Base-by-base conservation (phyloP, 2,329 filamentous ascomycete genomes). In the Amauroascus niger region DNA sequence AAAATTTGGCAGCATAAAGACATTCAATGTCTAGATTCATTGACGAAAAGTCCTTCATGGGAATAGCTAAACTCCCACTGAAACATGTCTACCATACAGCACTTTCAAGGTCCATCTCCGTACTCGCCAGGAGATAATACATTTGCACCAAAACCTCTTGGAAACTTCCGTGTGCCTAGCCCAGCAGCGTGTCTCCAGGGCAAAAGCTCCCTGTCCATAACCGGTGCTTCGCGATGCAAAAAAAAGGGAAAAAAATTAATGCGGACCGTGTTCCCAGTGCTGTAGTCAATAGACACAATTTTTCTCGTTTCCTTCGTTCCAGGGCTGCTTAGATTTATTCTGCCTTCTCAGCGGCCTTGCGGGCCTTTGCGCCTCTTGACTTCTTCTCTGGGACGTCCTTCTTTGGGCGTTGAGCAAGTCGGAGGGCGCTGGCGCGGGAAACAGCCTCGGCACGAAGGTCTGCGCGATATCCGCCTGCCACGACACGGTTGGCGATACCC, bases 381-480 rank as follows among this genome's bases (percentile, higher is more conserved):
- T 95, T 94, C 68, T 73, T 70, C 75, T 83, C 82, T 65, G 81
- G 81, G 60, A 76, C 74, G 58, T 84, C 79, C 84, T 94, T 94
- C 75, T 84, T 82, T 64, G 84, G 76, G 71, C 79, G 80, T 81
- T 94, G 86, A 65, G 86, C 83, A 68, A 79, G 78, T 73, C 84
- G 86, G 78, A 95, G 81, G 67, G 89, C 88, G 67, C 84, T 89
- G 69, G 86, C 88, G 69, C 93, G 88, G 74, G 88, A 78, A 67
- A 97, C 84, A 65, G 91, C 90, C 67, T 79, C 78, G 67, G 80
- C 75, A 64, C 85, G 85, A 74, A 90, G 79, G 71, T 91, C 87
- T 66, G 79, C 67, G 65, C 87, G 87, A 85, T 97, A 98, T 69
- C 84, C 81, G 71, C 80, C 80, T 82, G 88, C 89, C 73, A 88